Conservation (phyloP, 768 basidiomycete genomes). For the Botryobasidium botryosum region DNA sequence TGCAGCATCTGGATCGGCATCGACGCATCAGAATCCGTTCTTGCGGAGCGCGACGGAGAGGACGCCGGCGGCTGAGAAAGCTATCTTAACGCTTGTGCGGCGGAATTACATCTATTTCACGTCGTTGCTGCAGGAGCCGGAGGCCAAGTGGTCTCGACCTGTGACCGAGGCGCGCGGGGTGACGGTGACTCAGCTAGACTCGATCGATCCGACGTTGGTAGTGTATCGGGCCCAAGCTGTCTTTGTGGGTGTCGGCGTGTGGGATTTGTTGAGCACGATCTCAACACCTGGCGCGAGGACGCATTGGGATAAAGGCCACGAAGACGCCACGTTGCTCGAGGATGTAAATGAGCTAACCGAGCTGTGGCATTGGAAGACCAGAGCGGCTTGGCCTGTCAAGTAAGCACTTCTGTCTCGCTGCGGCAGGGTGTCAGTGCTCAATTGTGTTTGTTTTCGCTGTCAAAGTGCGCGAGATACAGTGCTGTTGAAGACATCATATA, state of each 20-base stretch:
- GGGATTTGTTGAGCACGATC: conserved; percentile 84
- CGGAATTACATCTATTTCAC: conserved; percentile 98
- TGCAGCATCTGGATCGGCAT: background rate
- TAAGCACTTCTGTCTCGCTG: conserved; percentile 25
- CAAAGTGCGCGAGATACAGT: conserved; percentile 76
- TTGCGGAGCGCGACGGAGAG: conserved; percentile 22
- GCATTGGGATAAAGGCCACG: conserved; percentile 82
- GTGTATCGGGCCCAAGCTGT: conserved; percentile 95
- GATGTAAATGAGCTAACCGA: conserved; percentile 84
- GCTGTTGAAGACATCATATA: conserved; percentile 88
- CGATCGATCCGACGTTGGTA: conserved; percentile 90
- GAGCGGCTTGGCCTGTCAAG: conserved; percentile 88
- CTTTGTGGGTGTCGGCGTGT: conserved; percentile 86
- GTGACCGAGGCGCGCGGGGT: conserved; percentile 74
- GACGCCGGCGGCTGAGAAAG: conserved; percentile 50
- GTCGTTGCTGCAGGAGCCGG: conserved; percentile 88
- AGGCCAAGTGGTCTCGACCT: conserved; percentile 80
- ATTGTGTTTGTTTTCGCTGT: conserved; percentile 1
- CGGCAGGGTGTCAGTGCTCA: background rate
- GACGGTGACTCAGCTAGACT: conserved; percentile 86
- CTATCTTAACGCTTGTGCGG: conserved; percentile 69
- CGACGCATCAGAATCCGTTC: background rate
- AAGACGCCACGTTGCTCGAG: conserved; percentile 71
- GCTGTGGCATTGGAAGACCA: conserved; percentile 84
- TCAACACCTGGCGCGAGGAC: conserved; percentile 67